These are phyloP conservation scores for Hypoxylon rubiginosum DNA, from an alignment of 2,329 filamentous ascomycete species.

Conservation along the genomic window DNA sequence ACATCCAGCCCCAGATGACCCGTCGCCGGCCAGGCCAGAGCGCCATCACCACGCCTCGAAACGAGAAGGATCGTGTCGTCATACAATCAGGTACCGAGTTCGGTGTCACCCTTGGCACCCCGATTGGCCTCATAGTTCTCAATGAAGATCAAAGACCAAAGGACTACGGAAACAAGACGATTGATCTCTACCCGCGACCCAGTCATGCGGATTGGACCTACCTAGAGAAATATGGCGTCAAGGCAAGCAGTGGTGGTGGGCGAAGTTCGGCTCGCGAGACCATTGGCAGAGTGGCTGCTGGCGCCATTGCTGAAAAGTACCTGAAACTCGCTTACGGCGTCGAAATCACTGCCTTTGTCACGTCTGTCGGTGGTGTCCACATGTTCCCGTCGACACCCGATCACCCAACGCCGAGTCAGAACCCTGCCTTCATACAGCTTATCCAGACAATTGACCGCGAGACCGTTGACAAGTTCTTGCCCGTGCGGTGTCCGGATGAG, in stretches of 20 bases:
- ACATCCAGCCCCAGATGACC: slow-evolving; percentile 96
- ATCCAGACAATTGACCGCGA: slow-evolving; percentile 79
- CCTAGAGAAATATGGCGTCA: slow-evolving; percentile 95
- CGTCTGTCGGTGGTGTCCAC: slow-evolving; percentile 84
- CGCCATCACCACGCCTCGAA: slow-evolving; percentile 88
- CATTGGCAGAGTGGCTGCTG: slow-evolving; percentile 91
- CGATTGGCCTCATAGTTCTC: slow-evolving; percentile 86
- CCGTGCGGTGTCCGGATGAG: slow-evolving; percentile 85
- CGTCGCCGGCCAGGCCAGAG: slow-evolving; percentile 90
- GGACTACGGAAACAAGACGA: slow-evolving; percentile 91
- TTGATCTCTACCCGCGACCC: slow-evolving; percentile 91
- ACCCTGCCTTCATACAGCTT: slow-evolving; percentile 83
- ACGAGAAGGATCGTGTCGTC: slow-evolving; percentile 91
- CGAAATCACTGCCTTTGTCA: slow-evolving; percentile 92
- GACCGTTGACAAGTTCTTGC: slow-evolving; percentile 85
- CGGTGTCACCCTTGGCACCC: slow-evolving; percentile 89
- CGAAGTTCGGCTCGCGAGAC: slow-evolving; percentile 94
- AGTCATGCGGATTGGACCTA: slow-evolving; percentile 98
- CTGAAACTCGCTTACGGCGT: slow-evolving; percentile 83
- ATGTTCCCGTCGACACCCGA: slow-evolving; percentile 79
- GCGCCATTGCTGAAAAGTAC: slow-evolving; percentile 95
- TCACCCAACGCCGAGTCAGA: slow-evolving; percentile 77
- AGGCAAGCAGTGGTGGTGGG: slow-evolving; percentile 90
- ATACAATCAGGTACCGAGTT: slow-evolving; percentile 95
- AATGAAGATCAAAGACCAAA: slow-evolving; percentile 95